These are phyloP conservation scores for Carex cristatella DNA, from an alignment of 176 grass and related monocot genomes.

Conservation along the genomic window DNA sequence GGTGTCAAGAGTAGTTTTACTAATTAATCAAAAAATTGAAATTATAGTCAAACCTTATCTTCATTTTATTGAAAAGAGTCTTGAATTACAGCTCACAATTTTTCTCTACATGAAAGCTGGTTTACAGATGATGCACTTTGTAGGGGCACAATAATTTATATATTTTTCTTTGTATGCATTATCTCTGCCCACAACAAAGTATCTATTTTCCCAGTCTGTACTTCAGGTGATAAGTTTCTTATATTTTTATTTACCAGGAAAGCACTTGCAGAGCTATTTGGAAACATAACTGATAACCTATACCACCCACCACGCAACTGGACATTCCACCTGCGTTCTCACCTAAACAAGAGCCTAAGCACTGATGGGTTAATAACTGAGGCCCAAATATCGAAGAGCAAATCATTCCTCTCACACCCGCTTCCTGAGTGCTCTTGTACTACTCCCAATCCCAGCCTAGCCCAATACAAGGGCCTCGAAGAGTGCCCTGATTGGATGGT, in stretches of 20 bases:
- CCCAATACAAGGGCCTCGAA: constrained; percentile 52
- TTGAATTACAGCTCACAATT: not conserved
- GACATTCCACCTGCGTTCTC: constrained; percentile 58
- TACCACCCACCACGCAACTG: constrained; percentile 87
- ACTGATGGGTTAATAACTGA: constrained; percentile 41
- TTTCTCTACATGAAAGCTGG: not conserved
- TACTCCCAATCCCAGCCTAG: constrained; percentile 26
- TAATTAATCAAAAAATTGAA: not conserved
- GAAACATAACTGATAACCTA: constrained; percentile 49
- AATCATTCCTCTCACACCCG: constrained; percentile 74
- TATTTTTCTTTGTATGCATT: not conserved
- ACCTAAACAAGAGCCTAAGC: constrained; percentile 62
- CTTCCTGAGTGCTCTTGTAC: constrained; percentile 76
- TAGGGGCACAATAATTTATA: not conserved
- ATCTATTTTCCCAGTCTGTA: not conserved
- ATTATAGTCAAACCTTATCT: not conserved
- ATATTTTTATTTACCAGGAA: constrained; percentile 55
- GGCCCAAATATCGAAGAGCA: constrained; percentile 52
- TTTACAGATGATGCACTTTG: constrained; percentile 9
- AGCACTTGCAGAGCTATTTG: constrained; percentile 54
- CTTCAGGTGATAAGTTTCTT: not conserved
- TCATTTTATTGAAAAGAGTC: not conserved
- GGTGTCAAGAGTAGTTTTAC: not conserved
- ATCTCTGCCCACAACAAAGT: not conserved
- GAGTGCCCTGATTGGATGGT: constrained; percentile 72